Conservation (phyloP, 2,329 filamentous ascomycete species). For the Talaromyces sp. region DNA sequence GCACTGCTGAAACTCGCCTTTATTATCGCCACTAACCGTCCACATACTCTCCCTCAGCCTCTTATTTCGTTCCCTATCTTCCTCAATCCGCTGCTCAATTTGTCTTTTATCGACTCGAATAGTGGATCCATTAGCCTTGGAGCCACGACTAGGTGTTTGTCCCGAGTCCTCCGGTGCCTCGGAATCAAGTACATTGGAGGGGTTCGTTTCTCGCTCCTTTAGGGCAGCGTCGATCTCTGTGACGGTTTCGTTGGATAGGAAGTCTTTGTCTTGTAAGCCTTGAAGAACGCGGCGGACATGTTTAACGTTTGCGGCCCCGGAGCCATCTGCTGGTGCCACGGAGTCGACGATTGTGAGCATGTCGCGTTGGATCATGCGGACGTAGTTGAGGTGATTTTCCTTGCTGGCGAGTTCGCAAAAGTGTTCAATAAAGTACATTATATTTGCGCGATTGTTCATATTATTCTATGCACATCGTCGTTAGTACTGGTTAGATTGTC, state of each 20-base stretch:
- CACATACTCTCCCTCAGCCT: slow-evolving; percentile 86
- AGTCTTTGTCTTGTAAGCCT: slow-evolving; percentile 65
- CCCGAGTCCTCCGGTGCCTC: slow-evolving; percentile 34
- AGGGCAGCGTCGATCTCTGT: slow-evolving; percentile 78
- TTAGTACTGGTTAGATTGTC: no score
- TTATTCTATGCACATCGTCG: slow-evolving; percentile 58
- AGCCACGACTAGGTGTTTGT: slow-evolving; percentile 26
- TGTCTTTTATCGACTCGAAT: slow-evolving; percentile 72
- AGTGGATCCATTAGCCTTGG: slow-evolving; percentile 34
- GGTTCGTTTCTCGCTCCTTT: slow-evolving; percentile 68
- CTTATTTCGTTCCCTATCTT: slow-evolving; percentile 94
- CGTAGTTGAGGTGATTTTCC: slow-evolving; percentile 73
- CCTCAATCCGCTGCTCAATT: slow-evolving; percentile 93
- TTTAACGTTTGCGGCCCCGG: slow-evolving; percentile 88
- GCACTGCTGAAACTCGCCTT: slow-evolving; percentile 72
- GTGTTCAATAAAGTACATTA: slow-evolving; percentile 98
- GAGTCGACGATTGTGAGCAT: slow-evolving; percentile 88
- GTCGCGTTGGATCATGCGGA: slow-evolving; percentile 92
- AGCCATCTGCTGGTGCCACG: slow-evolving; percentile 81
- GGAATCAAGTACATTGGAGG: slow-evolving; percentile 55
- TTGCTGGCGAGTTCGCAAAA: slow-evolving; percentile 81
- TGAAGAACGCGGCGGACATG: slow-evolving; percentile 79
- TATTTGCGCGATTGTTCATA: slow-evolving; percentile 96
- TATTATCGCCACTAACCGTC: slow-evolving; percentile 67
- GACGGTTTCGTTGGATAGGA: slow-evolving; percentile 72